Evolutionary conservation across 768 basidiomycete species (phyloP).

Genomic region (Kwoniella newhampshirensis): DNA sequence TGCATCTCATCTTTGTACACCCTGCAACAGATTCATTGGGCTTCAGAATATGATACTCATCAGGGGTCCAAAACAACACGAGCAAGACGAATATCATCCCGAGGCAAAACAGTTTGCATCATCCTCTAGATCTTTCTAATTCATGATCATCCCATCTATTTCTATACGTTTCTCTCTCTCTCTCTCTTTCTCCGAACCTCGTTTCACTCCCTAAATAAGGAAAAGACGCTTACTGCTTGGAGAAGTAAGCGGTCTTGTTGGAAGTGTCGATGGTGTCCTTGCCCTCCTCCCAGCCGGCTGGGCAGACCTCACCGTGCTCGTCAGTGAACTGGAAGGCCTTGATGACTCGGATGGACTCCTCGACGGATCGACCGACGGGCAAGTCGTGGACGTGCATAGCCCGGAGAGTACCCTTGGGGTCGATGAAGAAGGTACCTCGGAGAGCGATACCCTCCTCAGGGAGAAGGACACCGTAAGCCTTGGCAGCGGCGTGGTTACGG

Average conservation of each 20-base stretch:
- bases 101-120: too few relatives aligned
- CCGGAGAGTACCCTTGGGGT: conserved; percentile 45
- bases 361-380: conserved; percentile 91
- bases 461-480: conserved; percentile 82
- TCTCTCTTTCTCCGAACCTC: neutral
- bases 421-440: conserved; percentile 59
- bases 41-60: conserved; percentile 10
- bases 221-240: conserved; percentile 41
- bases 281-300: conserved; percentile 83
- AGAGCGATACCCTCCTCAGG: conserved; percentile 86
- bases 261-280: conserved; percentile 42
- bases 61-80: neutral
- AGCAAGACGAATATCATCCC: neutral
- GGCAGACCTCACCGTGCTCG: conserved; percentile 87
- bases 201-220: neutral
- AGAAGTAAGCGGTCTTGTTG: conserved; percentile 38
- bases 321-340: conserved; percentile 83
- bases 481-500: conserved; percentile 69
- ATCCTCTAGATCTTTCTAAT: too few relatives aligned
- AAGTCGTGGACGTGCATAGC: conserved; percentile 70
- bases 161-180: too few relatives aligned
- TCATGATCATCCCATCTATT: too few relatives aligned
- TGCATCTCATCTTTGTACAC: conserved; percentile 11
- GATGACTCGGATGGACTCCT: conserved; percentile 84
- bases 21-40: conserved; percentile 9